Percentiles rank a stretch among this genome's conserved stretches.
These are phyloP conservation scores for Cyclotella choctawhatcheeana DNA, from an alignment of 108 stramenopile species.

Conservation along the genomic window DNA sequence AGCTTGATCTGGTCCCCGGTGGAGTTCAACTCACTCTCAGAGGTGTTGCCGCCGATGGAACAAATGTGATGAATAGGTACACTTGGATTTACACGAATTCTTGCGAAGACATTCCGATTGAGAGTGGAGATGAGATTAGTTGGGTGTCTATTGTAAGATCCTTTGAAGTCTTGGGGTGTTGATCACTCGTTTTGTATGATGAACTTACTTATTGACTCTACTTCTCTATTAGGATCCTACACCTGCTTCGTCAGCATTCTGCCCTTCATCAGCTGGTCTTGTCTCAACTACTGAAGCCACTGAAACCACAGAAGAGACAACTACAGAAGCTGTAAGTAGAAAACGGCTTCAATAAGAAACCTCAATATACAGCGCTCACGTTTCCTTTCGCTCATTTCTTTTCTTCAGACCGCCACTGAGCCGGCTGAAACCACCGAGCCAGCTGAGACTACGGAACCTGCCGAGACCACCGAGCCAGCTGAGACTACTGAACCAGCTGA, in stretches of 20 bases:
- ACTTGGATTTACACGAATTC: slow-evolving; percentile 37
- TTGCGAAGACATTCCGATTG: slow-evolving; percentile 23
- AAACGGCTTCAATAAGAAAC: too few relatives aligned
- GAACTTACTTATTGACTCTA: not conserved
- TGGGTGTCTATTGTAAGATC: slow-evolving; percentile 37
- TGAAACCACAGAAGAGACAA: not conserved
- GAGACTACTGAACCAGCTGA: too few relatives aligned
- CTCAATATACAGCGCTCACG: too few relatives aligned
- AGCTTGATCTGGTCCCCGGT: slow-evolving; percentile 28
- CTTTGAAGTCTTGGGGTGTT: not conserved
- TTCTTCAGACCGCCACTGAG: not conserved
- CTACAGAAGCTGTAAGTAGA: too few relatives aligned
- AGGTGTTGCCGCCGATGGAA: slow-evolving; percentile 15
- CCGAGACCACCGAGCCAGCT: slow-evolving; percentile 3
- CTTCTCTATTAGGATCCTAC: slow-evolving; percentile 13
- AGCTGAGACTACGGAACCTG: not conserved
- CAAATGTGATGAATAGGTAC: slow-evolving; percentile 17
- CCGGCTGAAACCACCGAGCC: not conserved
- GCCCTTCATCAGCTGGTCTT: slow-evolving; percentile 15
- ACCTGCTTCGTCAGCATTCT: slow-evolving; percentile 14
- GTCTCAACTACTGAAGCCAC: not conserved
- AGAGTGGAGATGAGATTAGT: slow-evolving; percentile 31
- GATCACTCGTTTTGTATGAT: not conserved
- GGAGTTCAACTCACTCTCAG: slow-evolving; percentile 27
- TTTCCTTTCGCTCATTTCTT: too few relatives aligned